Conservation (phyloP, 2,329 filamentous ascomycete genomes). For the Rachicladosporium sp. region DNA sequence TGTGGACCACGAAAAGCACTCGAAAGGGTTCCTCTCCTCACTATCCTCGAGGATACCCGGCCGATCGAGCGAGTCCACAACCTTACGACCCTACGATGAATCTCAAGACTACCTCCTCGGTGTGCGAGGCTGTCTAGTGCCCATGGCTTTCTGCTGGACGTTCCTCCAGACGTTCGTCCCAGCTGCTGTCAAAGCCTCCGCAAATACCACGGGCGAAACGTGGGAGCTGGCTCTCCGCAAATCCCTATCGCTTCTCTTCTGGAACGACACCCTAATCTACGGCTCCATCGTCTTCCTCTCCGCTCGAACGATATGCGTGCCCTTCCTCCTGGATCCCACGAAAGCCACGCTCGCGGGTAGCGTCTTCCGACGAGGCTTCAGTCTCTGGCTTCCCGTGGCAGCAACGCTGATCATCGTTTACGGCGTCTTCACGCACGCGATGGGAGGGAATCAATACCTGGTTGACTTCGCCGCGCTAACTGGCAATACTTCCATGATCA, state of each 20-base stretch:
- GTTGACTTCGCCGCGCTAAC: slow-evolving; percentile 23
- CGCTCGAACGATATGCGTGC: slow-evolving; percentile 25
- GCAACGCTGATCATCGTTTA: slow-evolving; percentile 27
- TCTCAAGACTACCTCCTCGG: slow-evolving; percentile 26
- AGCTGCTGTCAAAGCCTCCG: slow-evolving; percentile 25
- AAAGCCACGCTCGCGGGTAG: slow-evolving; percentile 25
- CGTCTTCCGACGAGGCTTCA: slow-evolving; percentile 28
- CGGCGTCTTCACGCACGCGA: slow-evolving; percentile 20
- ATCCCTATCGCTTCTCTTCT: slow-evolving; percentile 32
- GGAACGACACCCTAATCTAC: slow-evolving; percentile 35
- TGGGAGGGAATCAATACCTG: slow-evolving; percentile 19
- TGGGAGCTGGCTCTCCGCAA: slow-evolving; percentile 31
- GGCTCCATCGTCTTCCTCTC: slow-evolving; percentile 33
- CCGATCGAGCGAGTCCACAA: not conserved
- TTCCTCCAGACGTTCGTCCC: slow-evolving; percentile 34
- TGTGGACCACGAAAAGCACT: no score
- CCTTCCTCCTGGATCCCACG: slow-evolving; percentile 26
- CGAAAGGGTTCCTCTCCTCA: no score
- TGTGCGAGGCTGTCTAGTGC: slow-evolving; percentile 28
- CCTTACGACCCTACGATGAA: slow-evolving; percentile 1
- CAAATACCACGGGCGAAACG: slow-evolving; percentile 23
- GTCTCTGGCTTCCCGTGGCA: slow-evolving; percentile 31
- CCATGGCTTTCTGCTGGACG: slow-evolving; percentile 32
- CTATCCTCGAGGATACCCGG: no score
- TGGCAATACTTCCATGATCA: slow-evolving; percentile 17